Conservation (phyloP, 1,284 basidiomycete species). For the Pseudozyma flocculosa region DNA sequence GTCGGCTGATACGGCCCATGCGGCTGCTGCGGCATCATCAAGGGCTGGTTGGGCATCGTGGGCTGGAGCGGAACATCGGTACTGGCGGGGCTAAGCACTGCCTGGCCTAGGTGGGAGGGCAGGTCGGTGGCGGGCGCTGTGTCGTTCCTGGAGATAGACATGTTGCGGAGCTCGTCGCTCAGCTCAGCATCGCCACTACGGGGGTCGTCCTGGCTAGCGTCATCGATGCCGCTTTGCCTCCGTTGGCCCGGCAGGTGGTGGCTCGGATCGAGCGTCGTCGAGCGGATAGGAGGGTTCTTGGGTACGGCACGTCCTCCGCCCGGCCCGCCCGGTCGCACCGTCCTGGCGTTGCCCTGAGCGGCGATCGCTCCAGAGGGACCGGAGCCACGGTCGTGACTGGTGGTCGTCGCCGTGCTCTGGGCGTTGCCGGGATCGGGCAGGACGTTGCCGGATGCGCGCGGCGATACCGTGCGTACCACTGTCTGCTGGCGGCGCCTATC, state of each 20-base stretch:
- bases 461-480: not conserved
- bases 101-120: not conserved
- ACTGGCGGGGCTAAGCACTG: not conserved
- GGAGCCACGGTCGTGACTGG: too few species aligned
- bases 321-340: too few species aligned
- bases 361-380: too few species aligned
- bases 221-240: not conserved
- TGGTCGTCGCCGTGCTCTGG: not conserved
- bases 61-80: not conserved
- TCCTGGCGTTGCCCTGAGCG: too few species aligned
- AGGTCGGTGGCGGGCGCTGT: not conserved
- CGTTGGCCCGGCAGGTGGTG: not conserved
- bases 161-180: not conserved
- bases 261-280: not conserved
- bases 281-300: not conserved
- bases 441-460: not conserved
- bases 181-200: not conserved
- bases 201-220: not conserved
- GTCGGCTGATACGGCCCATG: constrained; percentile 10
- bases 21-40: constrained; percentile 1
- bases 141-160: not conserved
- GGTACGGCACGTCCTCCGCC: not conserved
- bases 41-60: not conserved
- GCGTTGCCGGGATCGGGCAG: not conserved
- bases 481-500: not conserved